Evolutionary conservation across 208 protist species (phyloP), one percentile per base, ranked within the genome.

Genomic region (Wallacemonas sp.): DNA sequence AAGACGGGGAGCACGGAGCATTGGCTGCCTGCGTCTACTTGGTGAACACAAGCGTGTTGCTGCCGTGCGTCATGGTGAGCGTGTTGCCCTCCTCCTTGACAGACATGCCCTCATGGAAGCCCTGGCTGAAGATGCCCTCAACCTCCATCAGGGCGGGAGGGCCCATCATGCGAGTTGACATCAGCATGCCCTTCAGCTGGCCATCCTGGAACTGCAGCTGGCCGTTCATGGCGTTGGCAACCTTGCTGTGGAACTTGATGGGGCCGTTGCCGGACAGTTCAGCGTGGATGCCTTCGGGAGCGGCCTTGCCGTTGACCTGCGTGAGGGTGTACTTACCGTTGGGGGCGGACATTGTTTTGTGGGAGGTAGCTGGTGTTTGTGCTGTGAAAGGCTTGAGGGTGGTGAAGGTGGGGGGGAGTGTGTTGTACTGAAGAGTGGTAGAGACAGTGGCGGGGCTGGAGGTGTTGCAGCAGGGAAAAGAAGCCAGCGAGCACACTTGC

Each of bases 151-250:
- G 21, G 12, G 37, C 45, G 2, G 50, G 39, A 3, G 50, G 55
- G 19, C 63, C 73, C 55, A 69, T 50, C 76, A 73, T 83, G 48
- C 26, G 50, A n/a, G 81, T 87, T 9, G 81, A 83, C 22, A 73
- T 71, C 15, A 87, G 48, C 5, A 55, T n/a, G 6, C 77, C 81
- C n/a, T 54, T 76, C 5, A 83, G 73, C 21, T 46, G 61, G 39
- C 48, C 50, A 36, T 78, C 41, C 34, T 62, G 26, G 29, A 68
- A 58, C 30, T 30, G 70, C 37, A 80, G 27, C 10, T 19, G 0
- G n/a, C 81, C 81, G 54, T 48, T 72, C 62, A 87, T 64, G 19
- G 13, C 22, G 65, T 87, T 87, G 27, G 50, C 66, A 5, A 83
- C 76, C 22, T 42, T 59, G 10, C 58, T 62, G 26, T 55, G 41